Evolutionary conservation across 2,329 filamentous ascomycete species (phyloP), one percentile per base, ranked within the genome.

Genomic region (Domatiomyces catenatus): DNA sequence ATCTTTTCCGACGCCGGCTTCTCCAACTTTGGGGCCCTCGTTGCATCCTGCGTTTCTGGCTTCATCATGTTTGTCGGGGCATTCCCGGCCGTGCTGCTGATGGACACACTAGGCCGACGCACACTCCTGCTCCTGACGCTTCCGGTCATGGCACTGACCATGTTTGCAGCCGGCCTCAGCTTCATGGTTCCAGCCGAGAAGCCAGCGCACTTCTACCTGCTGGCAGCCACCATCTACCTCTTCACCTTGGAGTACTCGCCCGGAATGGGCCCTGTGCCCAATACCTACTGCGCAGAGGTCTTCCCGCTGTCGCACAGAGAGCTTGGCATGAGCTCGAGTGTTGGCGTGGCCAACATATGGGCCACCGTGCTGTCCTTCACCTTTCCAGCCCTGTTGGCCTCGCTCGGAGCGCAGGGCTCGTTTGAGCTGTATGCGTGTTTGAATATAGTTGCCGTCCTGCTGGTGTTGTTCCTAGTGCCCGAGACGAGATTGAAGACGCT

Each of bases 61-160:
- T 62, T 80, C 24, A 71, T 83, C 54, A 83, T 82, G 64, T 82
- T 80, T 62, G 52, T 82, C 46, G 81, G 80, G 54, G 76, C 78
- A 12, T 79, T 78, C 62, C 79, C 78, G 15, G 76, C 75, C 1
- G 66, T 80, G 49, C 77, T 73, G 60, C 79, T 75, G 1, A 80
- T 80, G 52, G 77, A 81, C 59, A 77, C 71, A 0, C 78, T 76
- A 48, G 77, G 77, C 10, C 71, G 77, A 2, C 68, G 77, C 8
- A 76, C 74, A 54, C 65, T 80, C 8, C 67, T 80, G 2, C 64
- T 79, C 4, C 67, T 70, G 1, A 80, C 76, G 0, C 76, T 80
- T 56, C 76, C 77, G 0, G 60, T 78, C 8, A 80, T 81, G 76
- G 64, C 63, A 17, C 48, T 64, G 32, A 67, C 62, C 32, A 60